These are phyloP conservation scores for Ustilago xerochloae DNA, from an alignment of 1,284 basidiomycete species.

Conservation along the genomic window DNA sequence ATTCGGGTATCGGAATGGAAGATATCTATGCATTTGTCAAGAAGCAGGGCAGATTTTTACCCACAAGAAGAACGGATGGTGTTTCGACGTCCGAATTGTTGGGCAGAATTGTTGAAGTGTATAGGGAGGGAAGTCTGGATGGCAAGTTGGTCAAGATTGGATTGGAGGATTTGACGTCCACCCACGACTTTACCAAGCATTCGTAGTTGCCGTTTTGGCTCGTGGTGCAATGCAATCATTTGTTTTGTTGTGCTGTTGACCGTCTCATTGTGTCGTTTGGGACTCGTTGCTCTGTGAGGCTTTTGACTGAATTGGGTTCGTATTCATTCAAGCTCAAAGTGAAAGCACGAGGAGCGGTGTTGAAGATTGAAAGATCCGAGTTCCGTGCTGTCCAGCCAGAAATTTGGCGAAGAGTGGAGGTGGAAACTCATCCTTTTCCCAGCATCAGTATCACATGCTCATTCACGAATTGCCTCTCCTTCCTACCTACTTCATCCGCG, in stretches of 20 bases:
- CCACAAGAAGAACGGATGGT: slow-evolving; percentile 91
- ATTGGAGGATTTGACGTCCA: slow-evolving; percentile 34
- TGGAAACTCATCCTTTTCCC: not conserved
- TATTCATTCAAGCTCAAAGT: no score
- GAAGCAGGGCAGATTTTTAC: slow-evolving; percentile 89
- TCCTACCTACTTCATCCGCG: not conserved
- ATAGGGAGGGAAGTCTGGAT: slow-evolving; percentile 78
- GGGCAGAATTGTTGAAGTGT: slow-evolving; percentile 69
- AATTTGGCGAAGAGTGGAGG: slow-evolving; percentile 25
- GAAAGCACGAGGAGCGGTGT: no score
- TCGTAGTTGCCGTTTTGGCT: not conserved
- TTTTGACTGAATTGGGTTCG: no score
- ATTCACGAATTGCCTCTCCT: no score
- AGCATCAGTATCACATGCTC: no score
- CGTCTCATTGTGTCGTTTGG: no score
- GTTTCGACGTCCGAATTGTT: slow-evolving; percentile 93
- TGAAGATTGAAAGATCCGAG: no score
- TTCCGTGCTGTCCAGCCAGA: slow-evolving; percentile 6
- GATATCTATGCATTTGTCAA: slow-evolving; percentile 91
- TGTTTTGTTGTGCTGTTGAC: no score
- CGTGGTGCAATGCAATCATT: no score
- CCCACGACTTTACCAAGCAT: slow-evolving; percentile 18
- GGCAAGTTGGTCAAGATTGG: slow-evolving; percentile 89
- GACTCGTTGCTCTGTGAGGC: no score
- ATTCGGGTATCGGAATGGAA: slow-evolving; percentile 69